Base-by-base conservation (phyloP, 75 land plant species). In the Sequoia sempervirens region DNA sequence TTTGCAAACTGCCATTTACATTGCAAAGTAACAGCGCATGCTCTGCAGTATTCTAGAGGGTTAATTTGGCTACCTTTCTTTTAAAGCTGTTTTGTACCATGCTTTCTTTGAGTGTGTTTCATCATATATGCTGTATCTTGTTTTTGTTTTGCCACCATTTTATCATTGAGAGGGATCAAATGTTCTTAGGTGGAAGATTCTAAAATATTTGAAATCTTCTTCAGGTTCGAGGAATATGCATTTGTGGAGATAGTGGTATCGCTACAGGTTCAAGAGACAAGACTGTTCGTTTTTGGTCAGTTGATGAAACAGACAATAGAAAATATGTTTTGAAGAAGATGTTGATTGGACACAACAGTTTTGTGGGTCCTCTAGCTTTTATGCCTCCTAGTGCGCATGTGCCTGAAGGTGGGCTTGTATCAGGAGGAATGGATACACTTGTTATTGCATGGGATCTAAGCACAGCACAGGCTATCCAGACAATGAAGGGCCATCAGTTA, bases 351-450 rank as follows among this genome's bases (percentile, higher is more conserved):
- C 99, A 98, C 83, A 86, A 92, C 13, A 95, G 95, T 85, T 98
- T 96, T 84, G 99, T 98, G 41, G 99, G 97, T 0, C 94, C 99
- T 32, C 69, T 98, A 66, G 92, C 94, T 4, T 98, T 96, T 95
- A 88, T 96, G 73, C 79, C 95, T 80, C 93, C 99, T 4, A 81
- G 72, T 56, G 92, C 89, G 64, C 82, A 84, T 4, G 89, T 95
- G 20, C 92, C 92, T 8, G 93, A 88, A 47, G 99, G 99, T 41
- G 94, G 94, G 56, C 69, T 98, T 20, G 99, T 93, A 15, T 98
- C 99, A 38, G 99, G 99, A 20, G 99, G 99, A 34, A 92, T 98
- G 97, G 99, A 98, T 80, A 93, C 92, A 1, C 87, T 90, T 79
- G 93, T 96, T n/a, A 43, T 98, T 75, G 86, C 94, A 30, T 98